These are phyloP conservation scores for Leucocoprinus birnbaumii DNA, from an alignment of 768 basidiomycete genomes.

Conservation along the genomic window DNA sequence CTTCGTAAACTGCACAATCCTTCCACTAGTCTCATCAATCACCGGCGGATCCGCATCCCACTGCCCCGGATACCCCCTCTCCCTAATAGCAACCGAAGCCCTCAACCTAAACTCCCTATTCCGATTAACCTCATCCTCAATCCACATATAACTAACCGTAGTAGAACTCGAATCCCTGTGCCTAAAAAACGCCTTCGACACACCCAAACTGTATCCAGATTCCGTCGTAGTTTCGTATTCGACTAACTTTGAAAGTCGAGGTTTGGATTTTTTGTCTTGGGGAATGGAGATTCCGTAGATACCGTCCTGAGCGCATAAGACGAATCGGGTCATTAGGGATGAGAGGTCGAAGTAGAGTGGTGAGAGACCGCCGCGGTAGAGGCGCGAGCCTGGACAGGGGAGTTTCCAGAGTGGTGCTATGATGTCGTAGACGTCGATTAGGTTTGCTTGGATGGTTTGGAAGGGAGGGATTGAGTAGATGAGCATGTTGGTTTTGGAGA, in stretches of 20 bases:
- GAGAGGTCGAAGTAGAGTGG: constrained; percentile 6
- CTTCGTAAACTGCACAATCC: constrained; percentile 13
- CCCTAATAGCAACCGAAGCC: constrained; percentile 11
- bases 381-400: constrained; percentile 7
- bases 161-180: constrained; percentile 11
- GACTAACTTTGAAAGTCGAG: constrained; percentile 10
- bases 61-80: constrained; percentile 12
- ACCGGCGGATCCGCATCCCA: constrained; percentile 12
- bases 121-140: constrained; percentile 11
- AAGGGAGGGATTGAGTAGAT: constrained; percentile 11
- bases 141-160: constrained; percentile 11
- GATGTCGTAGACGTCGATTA: constrained; percentile 5
- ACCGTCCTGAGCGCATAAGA: constrained; percentile 8
- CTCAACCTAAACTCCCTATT: constrained; percentile 13
- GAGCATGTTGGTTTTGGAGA: constrained; percentile 9
- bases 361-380: constrained; percentile 11
- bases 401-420: constrained; percentile 11
- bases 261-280: constrained; percentile 9
- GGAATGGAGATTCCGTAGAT: constrained; percentile 14
- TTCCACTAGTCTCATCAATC: constrained; percentile 10
- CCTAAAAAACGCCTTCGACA: constrained; percentile 11
- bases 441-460: constrained; percentile 11
- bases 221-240: constrained; percentile 11
- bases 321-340: constrained; percentile 11
- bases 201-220: constrained; percentile 7